Percentiles rank a stretch among this genome's conserved stretches.
Conservation (phyloP, 805 yeast species). For the Hanseniaspora meyeri region DNA sequence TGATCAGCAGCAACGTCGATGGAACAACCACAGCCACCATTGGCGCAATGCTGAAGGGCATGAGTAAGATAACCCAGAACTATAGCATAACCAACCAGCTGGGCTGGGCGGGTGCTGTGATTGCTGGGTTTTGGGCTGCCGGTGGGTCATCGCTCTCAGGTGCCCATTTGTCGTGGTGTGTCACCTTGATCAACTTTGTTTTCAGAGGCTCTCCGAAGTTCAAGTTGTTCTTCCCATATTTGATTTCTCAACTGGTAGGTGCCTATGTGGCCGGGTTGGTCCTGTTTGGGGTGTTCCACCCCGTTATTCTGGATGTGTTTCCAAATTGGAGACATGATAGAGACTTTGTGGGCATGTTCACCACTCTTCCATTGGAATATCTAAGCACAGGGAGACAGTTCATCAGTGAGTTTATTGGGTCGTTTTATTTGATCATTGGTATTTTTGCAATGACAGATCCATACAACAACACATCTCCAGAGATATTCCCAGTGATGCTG, state of each 20-base stretch:
- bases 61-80: slow-evolving; percentile 6
- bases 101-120: slow-evolving; percentile 44
- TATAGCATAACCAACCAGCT: slow-evolving; percentile 16
- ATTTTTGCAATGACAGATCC: slow-evolving; percentile 43
- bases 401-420: slow-evolving; percentile 36
- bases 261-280: slow-evolving; percentile 37
- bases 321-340: slow-evolving; percentile 22
- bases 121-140: slow-evolving; percentile 38
- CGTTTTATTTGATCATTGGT: slow-evolving; percentile 35
- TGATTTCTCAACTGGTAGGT: slow-evolving; percentile 39
- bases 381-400: slow-evolving; percentile 35
- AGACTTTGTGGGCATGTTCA: slow-evolving; percentile 34
- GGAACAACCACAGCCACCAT: background rate
- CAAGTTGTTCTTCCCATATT: slow-evolving; percentile 31
- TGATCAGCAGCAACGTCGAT: background rate
- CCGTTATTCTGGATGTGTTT: slow-evolving; percentile 24
- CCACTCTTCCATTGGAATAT: slow-evolving; percentile 34
- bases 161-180: slow-evolving; percentile 47
- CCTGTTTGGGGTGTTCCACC: slow-evolving; percentile 35
- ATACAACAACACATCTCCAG: slow-evolving; percentile 36
- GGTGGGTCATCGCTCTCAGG: slow-evolving; percentile 44
- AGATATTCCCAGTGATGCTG: slow-evolving; percentile 37
- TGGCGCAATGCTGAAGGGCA: background rate
- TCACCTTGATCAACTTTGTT: slow-evolving; percentile 36
- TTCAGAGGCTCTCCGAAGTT: slow-evolving; percentile 42